A percentile compares a stretch with the other conserved stretches of the same genome.
Conservation (phyloP, 495 filamentous ascomycete genomes). For the Antarctomyces pellizariae region DNA sequence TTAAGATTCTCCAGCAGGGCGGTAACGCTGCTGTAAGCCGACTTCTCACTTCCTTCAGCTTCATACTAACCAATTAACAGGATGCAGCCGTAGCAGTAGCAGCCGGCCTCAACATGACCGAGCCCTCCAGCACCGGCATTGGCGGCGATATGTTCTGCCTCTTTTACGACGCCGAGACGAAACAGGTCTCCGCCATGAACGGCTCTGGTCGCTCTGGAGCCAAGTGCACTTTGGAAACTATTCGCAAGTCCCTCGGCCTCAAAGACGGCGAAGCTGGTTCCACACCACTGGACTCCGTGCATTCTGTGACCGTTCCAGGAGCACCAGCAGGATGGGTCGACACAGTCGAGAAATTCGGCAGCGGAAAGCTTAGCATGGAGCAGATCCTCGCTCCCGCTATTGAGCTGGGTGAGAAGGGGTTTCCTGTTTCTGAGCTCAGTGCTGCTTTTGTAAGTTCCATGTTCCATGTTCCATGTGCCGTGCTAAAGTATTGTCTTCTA, state of each 20-base stretch:
- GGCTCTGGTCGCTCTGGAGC: slow-evolving; percentile 65
- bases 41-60: slow-evolving; percentile 4
- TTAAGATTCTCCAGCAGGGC: slow-evolving; percentile 59
- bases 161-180: slow-evolving; percentile 66
- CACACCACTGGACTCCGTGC: slow-evolving; percentile 56
- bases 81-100: slow-evolving; percentile 91
- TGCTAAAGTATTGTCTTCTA: neutral
- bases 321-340: slow-evolving; percentile 91
- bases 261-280: slow-evolving; percentile 31
- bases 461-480: too few relatives aligned
- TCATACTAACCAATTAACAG: slow-evolving; percentile 17
- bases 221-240: slow-evolving; percentile 40
- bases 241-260: slow-evolving; percentile 46
- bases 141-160: slow-evolving; percentile 97
- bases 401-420: slow-evolving; percentile 69
- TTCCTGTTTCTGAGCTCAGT: slow-evolving; percentile 65
- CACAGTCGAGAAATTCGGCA: slow-evolving; percentile 75
- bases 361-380: slow-evolving; percentile 53
- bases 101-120: slow-evolving; percentile 78
- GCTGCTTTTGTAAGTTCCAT: slow-evolving; percentile 42
- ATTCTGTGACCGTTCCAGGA: slow-evolving; percentile 70
- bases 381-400: slow-evolving; percentile 71
- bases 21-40: slow-evolving; percentile 74
- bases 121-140: slow-evolving; percentile 85
- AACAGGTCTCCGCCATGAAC: slow-evolving; percentile 66